Percentiles rank a stretch among this genome's conserved stretches.
These are phyloP conservation scores for Auricularia auricula-judae DNA, from an alignment of 768 basidiomycete species.

Conservation along the genomic window DNA sequence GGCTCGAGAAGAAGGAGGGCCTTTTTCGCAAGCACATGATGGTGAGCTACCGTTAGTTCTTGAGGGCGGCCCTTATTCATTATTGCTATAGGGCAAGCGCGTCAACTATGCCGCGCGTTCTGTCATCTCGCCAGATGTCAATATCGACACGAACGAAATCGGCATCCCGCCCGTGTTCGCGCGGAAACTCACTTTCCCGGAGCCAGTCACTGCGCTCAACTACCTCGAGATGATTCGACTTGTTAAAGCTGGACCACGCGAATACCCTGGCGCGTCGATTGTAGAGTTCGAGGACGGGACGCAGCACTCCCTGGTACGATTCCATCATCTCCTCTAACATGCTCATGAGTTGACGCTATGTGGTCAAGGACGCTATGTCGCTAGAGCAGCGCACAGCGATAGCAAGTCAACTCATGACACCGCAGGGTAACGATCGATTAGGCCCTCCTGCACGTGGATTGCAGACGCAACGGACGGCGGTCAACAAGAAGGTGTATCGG, in stretches of 20 bases:
- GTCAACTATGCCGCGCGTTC: constrained; percentile 99
- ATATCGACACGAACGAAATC: constrained; percentile 98
- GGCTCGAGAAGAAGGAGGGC: constrained; percentile 97
- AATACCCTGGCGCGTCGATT: constrained; percentile 86
- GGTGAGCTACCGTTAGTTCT: constrained; percentile 32
- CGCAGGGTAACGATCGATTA: constrained; percentile 49
- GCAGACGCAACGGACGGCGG: constrained; percentile 61
- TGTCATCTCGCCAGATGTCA: constrained; percentile 99
- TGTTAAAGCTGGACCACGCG: constrained; percentile 82
- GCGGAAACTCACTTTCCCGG: constrained; percentile 91
- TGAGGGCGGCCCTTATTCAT: too few species aligned
- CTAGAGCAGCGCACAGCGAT: constrained; percentile 88
- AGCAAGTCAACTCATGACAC: constrained; percentile 90
- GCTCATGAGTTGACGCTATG: neutral
- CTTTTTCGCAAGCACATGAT: constrained; percentile 99
- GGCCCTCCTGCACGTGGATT: constrained; percentile 45
- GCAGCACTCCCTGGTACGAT: constrained; percentile 64
- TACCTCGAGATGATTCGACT: constrained; percentile 77
- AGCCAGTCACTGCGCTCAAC: constrained; percentile 89
- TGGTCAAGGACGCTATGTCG: constrained; percentile 66
- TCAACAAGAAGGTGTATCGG: constrained; percentile 96
- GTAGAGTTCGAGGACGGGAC: constrained; percentile 94
- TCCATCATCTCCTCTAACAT: too few species aligned
- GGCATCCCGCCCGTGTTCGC: constrained; percentile 97
- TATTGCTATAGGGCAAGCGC: constrained; percentile 71